These are phyloP conservation scores for Trametes polyzona DNA, from an alignment of 1,284 basidiomycete genomes.

Conservation along the genomic window DNA sequence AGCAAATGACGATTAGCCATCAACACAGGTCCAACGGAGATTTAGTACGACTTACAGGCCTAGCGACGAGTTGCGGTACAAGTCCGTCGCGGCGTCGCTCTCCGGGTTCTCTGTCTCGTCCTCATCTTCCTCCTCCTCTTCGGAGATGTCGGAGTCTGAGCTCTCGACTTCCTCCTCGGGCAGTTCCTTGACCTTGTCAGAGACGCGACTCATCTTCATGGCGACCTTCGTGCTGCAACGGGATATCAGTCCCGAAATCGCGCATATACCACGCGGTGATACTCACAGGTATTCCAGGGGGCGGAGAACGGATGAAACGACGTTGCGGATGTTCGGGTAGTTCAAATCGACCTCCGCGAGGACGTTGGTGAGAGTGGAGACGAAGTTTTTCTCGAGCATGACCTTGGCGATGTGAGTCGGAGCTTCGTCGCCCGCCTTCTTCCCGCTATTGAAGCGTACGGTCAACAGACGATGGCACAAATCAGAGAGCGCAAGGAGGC, in stretches of 20 bases:
- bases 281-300: slow-evolving; percentile 90
- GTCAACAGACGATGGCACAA: slow-evolving; percentile 89
- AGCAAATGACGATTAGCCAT: neutral
- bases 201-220: slow-evolving; percentile 92
- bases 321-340: slow-evolving; percentile 87
- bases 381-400: slow-evolving; percentile 99
- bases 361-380: slow-evolving; percentile 86
- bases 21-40: neutral
- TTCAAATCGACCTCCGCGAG: slow-evolving; percentile 95
- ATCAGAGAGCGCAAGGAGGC: slow-evolving; percentile 87
- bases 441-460: slow-evolving; percentile 67
- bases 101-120: slow-evolving; percentile 44
- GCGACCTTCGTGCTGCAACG: slow-evolving; percentile 84
- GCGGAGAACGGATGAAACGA: slow-evolving; percentile 85
- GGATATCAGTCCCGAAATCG: neutral
- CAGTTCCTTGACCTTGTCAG: slow-evolving; percentile 70
- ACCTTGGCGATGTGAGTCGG: slow-evolving; percentile 94
- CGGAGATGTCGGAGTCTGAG: slow-evolving; percentile 61
- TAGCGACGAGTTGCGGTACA: slow-evolving; percentile 96
- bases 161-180: slow-evolving; percentile 55
- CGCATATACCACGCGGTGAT: neutral
- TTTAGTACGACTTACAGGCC: slow-evolving; percentile 76
- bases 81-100: slow-evolving; percentile 86
- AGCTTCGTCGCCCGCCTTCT: slow-evolving; percentile 77
- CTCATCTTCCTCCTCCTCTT: slow-evolving; percentile 61